A percentile compares a stretch with the other conserved stretches of the same genome.
These are phyloP conservation scores for Gossypium bickii DNA, from an alignment of 345 rosid genomes.

Conservation along the genomic window DNA sequence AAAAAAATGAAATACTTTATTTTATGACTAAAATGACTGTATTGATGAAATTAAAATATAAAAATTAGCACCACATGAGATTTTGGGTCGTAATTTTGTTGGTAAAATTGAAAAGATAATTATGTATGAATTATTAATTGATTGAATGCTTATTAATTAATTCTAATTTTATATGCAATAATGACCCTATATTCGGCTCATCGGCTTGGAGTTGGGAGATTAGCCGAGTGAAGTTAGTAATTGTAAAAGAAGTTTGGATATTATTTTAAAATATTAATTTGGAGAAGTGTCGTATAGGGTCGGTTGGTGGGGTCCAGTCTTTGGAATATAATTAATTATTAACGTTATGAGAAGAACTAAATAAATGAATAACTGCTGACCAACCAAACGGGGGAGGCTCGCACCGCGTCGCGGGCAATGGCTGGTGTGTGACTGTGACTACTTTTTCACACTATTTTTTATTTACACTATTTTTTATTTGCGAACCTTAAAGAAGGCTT, in stretches of 20 bases:
- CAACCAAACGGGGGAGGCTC: conserved; percentile 51
- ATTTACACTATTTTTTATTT: conserved; percentile 15
- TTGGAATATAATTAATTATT: background rate
- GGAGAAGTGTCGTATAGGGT: conserved; percentile 47
- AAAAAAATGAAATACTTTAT: too few species aligned
- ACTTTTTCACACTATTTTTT: conserved; percentile 4
- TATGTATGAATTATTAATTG: too few species aligned
- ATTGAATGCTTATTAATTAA: too few species aligned
- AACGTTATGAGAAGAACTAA: background rate
- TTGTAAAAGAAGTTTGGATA: background rate
- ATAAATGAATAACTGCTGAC: conserved; percentile 22
- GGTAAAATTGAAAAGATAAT: too few species aligned
- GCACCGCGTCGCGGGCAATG: conserved; percentile 41
- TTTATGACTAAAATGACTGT: too few species aligned
- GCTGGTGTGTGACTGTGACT: conserved; percentile 24
- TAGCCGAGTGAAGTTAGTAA: conserved; percentile 1
- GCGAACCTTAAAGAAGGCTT: conserved; percentile 27
- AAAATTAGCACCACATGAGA: too few species aligned
- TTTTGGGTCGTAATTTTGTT: too few species aligned
- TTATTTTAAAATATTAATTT: conserved; percentile 15
- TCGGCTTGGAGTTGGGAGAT: background rate
- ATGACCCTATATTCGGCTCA: background rate
- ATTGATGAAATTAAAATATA: too few species aligned
- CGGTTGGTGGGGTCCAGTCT: conserved; percentile 37
- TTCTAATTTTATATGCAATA: too few species aligned